phyloP scores from a whole-genome alignment of 768 basidiomycete species.

The Hericium erinaceus region DNA sequence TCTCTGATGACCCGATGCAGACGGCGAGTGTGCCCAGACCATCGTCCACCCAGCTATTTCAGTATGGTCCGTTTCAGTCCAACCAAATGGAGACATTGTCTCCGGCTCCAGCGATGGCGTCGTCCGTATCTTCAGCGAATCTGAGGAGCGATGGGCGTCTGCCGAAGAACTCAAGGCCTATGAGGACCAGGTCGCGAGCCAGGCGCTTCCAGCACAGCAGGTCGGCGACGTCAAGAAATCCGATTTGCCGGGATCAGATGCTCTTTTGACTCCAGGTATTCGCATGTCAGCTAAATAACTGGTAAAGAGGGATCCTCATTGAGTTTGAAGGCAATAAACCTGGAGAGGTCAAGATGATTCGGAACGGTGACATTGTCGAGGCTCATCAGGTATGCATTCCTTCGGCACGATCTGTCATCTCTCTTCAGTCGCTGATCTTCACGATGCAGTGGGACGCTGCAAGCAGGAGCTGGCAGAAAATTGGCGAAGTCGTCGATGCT shows the following conservation, averaged over 20 bases:
- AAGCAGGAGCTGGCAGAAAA: conserved; percentile 73
- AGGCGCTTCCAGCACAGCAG: conserved; percentile 77
- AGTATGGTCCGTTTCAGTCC: conserved; percentile 87
- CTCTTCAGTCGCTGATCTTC: not conserved
- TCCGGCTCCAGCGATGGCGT: conserved; percentile 85
- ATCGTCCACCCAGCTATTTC: conserved; percentile 92
- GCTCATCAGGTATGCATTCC: conserved; percentile 69
- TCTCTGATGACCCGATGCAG: conserved; percentile 28
- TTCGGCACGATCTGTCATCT: not conserved
- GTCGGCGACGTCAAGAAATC: conserved; percentile 86
- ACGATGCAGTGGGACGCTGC: conserved; percentile 66
- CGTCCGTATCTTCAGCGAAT: conserved; percentile 77
- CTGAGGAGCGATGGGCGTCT: conserved; percentile 65
- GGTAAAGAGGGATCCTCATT: no score
- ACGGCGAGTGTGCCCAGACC: conserved; percentile 82
- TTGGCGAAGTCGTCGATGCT: conserved; percentile 94
- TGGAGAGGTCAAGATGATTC: conserved; percentile 90
- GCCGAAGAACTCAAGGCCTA: conserved; percentile 55
- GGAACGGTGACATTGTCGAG: conserved; percentile 71
- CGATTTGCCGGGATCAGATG: conserved; percentile 84
- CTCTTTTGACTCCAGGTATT: conserved; percentile 61
- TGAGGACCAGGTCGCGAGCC: conserved; percentile 67
- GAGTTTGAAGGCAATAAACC: conserved; percentile 66
- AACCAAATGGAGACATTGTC: conserved; percentile 88
- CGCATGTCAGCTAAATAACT: not conserved